Base-by-base conservation (phyloP, 2,329 filamentous ascomycete species). In the Beauveria scarabaeidicola region DNA sequence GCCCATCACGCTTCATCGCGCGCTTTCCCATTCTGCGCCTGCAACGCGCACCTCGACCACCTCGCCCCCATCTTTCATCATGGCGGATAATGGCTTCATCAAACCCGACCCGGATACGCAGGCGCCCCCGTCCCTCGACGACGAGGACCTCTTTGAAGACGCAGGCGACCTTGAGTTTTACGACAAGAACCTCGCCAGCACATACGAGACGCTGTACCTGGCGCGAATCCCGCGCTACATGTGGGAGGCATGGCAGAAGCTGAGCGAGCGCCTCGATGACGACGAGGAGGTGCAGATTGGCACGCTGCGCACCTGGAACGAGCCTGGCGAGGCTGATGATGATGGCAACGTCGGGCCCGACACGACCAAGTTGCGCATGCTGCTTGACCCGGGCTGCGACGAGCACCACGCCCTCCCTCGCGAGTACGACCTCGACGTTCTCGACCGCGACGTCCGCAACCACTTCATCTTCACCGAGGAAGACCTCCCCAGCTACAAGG, bases 391-490 rank as follows among this genome's bases (percentile, higher is more conserved):
- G 23, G 80, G 85, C 55, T 78, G 87, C 54, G 77, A 82, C 8
- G 80, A 85, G 63, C 91, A 96, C 70, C 81, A 87, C 65, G 76
- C 81, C 5, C 79, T 97, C n/a, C 91, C 92, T 11, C 90, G 90
- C 69, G 91, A 96, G 69, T 99, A 97, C 74, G 83, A 90, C 65
- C 77, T 97, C 61, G 86, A 91, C 51, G 80, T 91, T 51, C 86
- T 74, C 59, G 78, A 80, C 53, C 68, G 72, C 58, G 71, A 82
- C n/a, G 84, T 93, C 38, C 84, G 84, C 68, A 97, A 96, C 73
- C 94, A 91, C 21, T 96, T 89, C 70, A 79, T 97, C 60, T 99
- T 99, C 70, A 91, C 89, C 44, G 94, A 99, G 74, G 91, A 96
- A 71, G 91, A 97, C 68, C 81, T 96, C 23, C 89, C 91, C 0